Percentiles rank a stretch among this genome's conserved stretches.
These are phyloP conservation scores for Backusella macrospora DNA, from an alignment of 192 early-diverging fungal species.

Conservation along the genomic window DNA sequence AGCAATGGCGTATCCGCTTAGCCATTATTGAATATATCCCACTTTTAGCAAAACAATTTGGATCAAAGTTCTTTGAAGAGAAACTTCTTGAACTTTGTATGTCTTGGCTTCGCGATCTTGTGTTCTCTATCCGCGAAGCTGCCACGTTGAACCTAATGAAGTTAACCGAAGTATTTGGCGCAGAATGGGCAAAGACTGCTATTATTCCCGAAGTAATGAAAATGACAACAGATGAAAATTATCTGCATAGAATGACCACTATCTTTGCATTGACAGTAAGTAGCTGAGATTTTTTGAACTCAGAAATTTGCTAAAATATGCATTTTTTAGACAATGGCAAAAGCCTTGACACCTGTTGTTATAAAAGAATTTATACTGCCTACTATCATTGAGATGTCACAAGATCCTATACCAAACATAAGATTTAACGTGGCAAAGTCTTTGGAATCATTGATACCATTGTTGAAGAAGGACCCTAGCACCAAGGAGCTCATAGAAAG, in stretches of 20 bases:
- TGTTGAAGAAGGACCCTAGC: constrained; percentile 68
- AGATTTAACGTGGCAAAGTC: constrained; percentile 99
- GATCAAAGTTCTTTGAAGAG: constrained; percentile 96
- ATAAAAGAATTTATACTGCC: constrained; percentile 90
- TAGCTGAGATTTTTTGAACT: background rate
- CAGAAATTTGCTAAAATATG: background rate
- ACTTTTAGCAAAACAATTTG: constrained; percentile 93
- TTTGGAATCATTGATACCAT: constrained; percentile 80
- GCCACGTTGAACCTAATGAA: constrained; percentile 94
- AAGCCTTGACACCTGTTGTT: constrained; percentile 83
- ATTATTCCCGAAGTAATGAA: constrained; percentile 94
- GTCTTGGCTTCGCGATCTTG: constrained; percentile 97
- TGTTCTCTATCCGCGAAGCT: constrained; percentile 97
- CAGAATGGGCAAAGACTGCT: constrained; percentile 93
- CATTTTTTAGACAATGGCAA: constrained; percentile 74
- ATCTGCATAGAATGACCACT: constrained; percentile 98
- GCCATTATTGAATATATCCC: constrained; percentile 99
- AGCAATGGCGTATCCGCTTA: constrained; percentile 99
- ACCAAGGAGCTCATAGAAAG: constrained; percentile 63
- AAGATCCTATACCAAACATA: constrained; percentile 98
- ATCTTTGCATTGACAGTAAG: constrained; percentile 92
- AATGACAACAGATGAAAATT: constrained; percentile 87
- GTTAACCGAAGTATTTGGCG: constrained; percentile 97
- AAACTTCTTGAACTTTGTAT: constrained; percentile 93
- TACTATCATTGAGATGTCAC: constrained; percentile 77